phyloP scores from a whole-genome alignment of 345 rosid species.

The Lagerstroemia speciosa region DNA sequence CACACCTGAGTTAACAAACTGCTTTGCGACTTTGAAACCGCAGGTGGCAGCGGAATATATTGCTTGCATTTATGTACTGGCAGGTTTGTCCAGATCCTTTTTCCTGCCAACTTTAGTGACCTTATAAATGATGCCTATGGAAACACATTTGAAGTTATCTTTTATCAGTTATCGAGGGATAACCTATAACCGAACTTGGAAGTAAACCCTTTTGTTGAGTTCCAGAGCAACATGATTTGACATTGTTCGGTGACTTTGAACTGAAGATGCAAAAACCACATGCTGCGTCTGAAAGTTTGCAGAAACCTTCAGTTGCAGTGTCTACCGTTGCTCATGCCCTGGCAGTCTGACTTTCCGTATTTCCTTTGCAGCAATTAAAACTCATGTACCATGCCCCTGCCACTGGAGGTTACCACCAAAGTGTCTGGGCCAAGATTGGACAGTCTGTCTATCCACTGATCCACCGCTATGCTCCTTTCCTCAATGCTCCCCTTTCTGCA shows the following conservation, averaged over 20 bases:
- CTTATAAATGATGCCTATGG: not conserved
- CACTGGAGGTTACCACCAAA: conserved; percentile 78
- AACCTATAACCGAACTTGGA: not conserved
- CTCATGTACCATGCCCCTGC: conserved; percentile 98
- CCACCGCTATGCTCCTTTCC: conserved; percentile 65
- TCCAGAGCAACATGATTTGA: not conserved
- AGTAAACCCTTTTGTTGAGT: not conserved
- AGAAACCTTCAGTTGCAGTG: too few species aligned
- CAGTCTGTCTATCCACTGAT: conserved; percentile 50
- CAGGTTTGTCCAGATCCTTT: conserved; percentile 44
- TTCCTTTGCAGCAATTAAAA: conserved; percentile 60
- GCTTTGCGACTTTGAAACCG: conserved; percentile 1
- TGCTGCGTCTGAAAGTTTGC: too few species aligned
- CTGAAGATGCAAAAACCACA: not conserved
- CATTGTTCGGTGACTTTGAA: not conserved
- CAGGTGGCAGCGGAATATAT: conserved; percentile 98
- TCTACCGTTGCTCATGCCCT: too few species aligned
- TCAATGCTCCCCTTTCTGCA: conserved; percentile 54
- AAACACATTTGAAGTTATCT: not conserved
- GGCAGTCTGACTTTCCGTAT: not conserved
- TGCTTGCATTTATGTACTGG: conserved; percentile 97
- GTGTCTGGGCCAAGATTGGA: conserved; percentile 78
- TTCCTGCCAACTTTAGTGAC: not conserved
- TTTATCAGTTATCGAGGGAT: not conserved
- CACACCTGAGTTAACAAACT: not conserved